Evolutionary conservation across 371 early-diverging fungal genomes (phyloP).

Genomic region (Rhizopus sp.): DNA sequence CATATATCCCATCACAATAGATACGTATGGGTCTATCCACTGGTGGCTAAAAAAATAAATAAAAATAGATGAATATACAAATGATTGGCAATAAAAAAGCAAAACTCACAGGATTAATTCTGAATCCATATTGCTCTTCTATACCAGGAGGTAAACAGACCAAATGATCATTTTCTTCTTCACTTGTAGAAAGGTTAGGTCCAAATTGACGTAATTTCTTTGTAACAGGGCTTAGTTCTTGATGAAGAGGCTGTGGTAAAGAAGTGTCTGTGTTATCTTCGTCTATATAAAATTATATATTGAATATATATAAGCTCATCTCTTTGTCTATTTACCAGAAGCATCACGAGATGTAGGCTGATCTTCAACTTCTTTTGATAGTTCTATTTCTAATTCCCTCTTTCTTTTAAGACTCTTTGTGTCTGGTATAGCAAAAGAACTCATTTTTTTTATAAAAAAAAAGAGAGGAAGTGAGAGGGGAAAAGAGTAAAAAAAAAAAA

Average conservation of each 20-base stretch:
- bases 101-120: slow-evolving; percentile 28
- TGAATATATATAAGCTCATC: background rate
- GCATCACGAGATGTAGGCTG: slow-evolving; percentile 34
- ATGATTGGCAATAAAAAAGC: background rate
- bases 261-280: slow-evolving; percentile 31
- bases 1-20: slow-evolving; percentile 94
- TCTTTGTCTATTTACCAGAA: slow-evolving; percentile 21
- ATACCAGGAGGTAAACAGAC: slow-evolving; percentile 27
- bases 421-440: no score
- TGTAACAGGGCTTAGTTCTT: background rate
- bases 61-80: background rate
- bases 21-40: slow-evolving; percentile 78
- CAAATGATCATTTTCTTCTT: slow-evolving; percentile 12
- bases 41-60: slow-evolving; percentile 64
- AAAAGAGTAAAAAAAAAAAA: no score
- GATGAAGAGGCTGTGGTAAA: slow-evolving; percentile 6
- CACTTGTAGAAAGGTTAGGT: slow-evolving; percentile 12
- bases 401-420: slow-evolving; percentile 10
- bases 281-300: slow-evolving; percentile 13
- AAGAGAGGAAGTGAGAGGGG: no score
- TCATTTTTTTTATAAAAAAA: no score
- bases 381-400: slow-evolving; percentile 6
- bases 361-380: slow-evolving; percentile 1
- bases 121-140: slow-evolving; percentile 33
- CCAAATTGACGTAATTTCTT: slow-evolving; percentile 20